Conservation (phyloP, 208 protist species). For the Acanthamoeba divionensis region DNA sequence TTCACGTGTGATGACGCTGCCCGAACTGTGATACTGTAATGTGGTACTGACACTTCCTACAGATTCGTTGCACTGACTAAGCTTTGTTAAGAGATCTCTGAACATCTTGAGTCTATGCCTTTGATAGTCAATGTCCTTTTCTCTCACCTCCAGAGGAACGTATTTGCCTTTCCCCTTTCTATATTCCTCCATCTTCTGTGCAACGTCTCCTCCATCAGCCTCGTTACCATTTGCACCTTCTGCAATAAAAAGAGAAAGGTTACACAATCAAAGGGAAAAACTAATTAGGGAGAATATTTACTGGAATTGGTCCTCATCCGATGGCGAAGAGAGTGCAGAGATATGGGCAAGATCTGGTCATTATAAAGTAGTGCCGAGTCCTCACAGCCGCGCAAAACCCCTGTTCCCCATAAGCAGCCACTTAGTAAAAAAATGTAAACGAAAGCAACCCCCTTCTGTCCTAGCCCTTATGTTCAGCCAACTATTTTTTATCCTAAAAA, state of each 20-base stretch:
- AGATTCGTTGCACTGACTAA: background rate
- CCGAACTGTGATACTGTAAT: background rate
- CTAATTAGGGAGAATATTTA: background rate
- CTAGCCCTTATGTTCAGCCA: background rate
- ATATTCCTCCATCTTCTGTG: background rate
- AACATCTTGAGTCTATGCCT: constrained; percentile 50
- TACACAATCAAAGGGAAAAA: background rate
- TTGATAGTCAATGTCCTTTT: constrained; percentile 59
- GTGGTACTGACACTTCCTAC: background rate
- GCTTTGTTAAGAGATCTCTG: constrained; percentile 42
- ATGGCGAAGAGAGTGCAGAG: background rate
- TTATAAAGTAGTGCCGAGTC: background rate
- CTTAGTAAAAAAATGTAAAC: constrained; percentile 2
- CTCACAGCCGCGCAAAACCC: background rate
- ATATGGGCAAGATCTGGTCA: constrained; percentile 42
- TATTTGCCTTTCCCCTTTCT: constrained; percentile 28
- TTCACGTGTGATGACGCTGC: no score
- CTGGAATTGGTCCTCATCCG: background rate
- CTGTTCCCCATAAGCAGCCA: background rate
- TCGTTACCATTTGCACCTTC: background rate
- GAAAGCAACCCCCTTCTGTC: background rate
- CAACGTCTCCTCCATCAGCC: background rate
- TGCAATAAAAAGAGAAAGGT: background rate
- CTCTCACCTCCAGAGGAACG: background rate
- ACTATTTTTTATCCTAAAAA: no score